Evolutionary conservation across 345 rosid species (phyloP).

Genomic region (Aegle marmelos): DNA sequence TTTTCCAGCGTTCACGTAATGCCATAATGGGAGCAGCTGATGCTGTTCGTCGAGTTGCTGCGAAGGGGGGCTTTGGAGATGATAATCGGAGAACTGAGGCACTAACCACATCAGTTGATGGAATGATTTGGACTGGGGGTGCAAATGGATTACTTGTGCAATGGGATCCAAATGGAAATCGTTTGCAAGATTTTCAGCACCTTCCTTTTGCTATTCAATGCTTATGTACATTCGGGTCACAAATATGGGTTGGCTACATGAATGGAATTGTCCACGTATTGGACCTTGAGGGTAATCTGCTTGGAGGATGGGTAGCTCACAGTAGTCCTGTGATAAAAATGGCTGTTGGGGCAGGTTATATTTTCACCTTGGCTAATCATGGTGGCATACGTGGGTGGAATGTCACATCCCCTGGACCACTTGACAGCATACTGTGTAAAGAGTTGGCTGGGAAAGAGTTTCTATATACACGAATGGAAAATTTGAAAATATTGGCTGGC

Average conservation of each 20-base stretch:
- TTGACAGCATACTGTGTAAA: slow-evolving; percentile 54
- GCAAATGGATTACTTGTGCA: slow-evolving; percentile 70
- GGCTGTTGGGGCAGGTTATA: slow-evolving; percentile 62
- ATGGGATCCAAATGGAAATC: slow-evolving; percentile 88
- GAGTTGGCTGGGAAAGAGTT: slow-evolving; percentile 64
- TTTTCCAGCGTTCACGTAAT: slow-evolving; percentile 91
- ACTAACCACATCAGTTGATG: slow-evolving; percentile 53
- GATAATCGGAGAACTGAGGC: slow-evolving; percentile 83
- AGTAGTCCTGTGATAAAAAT: slow-evolving; percentile 64
- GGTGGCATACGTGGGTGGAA: slow-evolving; percentile 90
- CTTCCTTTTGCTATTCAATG: slow-evolving; percentile 58
- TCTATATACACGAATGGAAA: slow-evolving; percentile 54
- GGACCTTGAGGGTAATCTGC: slow-evolving; percentile 69
- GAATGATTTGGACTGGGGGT: slow-evolving; percentile 82
- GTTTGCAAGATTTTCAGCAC: slow-evolving; percentile 59
- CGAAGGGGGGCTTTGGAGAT: slow-evolving; percentile 80
- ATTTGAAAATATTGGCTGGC: slow-evolving; percentile 54
- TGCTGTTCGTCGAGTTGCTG: slow-evolving; percentile 89
- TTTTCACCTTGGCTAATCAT: slow-evolving; percentile 68
- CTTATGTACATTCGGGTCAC: slow-evolving; percentile 59
- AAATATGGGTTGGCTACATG: slow-evolving; percentile 63
- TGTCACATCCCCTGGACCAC: slow-evolving; percentile 67
- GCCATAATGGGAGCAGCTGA: slow-evolving; percentile 97
- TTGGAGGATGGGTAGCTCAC: slow-evolving; percentile 74
- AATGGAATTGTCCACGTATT: slow-evolving; percentile 61